A percentile compares a stretch with the other conserved stretches of the same genome.
Evolutionary conservation across 2,329 filamentous ascomycete species (phyloP).

Genomic region (Parascedosporium putredinis): DNA sequence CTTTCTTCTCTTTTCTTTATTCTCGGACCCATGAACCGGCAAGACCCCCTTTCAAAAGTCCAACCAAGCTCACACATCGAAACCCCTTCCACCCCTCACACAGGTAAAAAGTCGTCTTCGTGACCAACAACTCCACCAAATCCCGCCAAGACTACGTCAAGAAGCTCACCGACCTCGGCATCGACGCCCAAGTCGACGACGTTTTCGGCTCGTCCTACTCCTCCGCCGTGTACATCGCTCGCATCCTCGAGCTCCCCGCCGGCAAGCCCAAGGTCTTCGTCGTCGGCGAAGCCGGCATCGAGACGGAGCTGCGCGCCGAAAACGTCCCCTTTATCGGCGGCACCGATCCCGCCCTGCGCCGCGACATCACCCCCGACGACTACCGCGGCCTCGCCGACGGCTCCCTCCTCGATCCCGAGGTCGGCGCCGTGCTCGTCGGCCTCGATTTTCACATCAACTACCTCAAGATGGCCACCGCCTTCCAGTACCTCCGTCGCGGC

Average conservation of each 20-base stretch:
- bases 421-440: slow-evolving; percentile 80
- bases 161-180: slow-evolving; percentile 74
- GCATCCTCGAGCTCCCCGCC: slow-evolving; percentile 70
- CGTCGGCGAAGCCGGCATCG: slow-evolving; percentile 82
- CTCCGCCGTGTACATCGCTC: slow-evolving; percentile 87
- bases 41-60: no score
- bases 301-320: slow-evolving; percentile 75
- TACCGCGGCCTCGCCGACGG: slow-evolving; percentile 69
- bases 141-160: slow-evolving; percentile 85
- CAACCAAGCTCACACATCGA: no score
- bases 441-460: slow-evolving; percentile 95
- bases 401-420: slow-evolving; percentile 70
- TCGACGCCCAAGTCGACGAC: slow-evolving; percentile 73
- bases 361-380: slow-evolving; percentile 72
- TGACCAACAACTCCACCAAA: slow-evolving; percentile 98
- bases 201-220: slow-evolving; percentile 96
- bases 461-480: slow-evolving; percentile 74
- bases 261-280: slow-evolving; percentile 91
- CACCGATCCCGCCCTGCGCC: slow-evolving; percentile 66
- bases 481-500: slow-evolving; percentile 74
- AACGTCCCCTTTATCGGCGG: slow-evolving; percentile 74
- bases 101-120: slow-evolving; percentile 87
- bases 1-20: no score
- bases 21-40: neutral
- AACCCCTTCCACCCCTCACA: no score